Base-by-base conservation (phyloP, 1,139 yeast species). In the Pichia cactophila region DNA sequence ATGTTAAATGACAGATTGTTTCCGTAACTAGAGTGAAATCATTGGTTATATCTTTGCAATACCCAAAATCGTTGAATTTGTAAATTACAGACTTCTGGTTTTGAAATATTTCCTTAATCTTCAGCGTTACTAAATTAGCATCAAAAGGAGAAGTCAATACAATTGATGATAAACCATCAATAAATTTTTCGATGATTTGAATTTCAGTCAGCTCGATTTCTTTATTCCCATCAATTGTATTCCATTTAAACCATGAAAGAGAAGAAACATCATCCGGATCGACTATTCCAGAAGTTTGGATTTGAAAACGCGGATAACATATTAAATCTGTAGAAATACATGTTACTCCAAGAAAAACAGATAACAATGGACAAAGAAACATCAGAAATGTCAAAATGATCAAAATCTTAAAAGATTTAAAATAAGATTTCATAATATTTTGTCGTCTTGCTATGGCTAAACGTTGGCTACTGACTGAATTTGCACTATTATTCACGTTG, bases 21-120 rank as follows among this genome's bases (percentile, higher is more conserved):
- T 35, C 38, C 3, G 23, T 35, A 4, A 16, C 38, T 16, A 16
- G 6, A 6, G 38, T 35, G 14, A 14, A n/a, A 10, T 35, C 67
- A 14, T 61, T 39, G 10, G 31, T 23, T 1, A 33, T 42, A 6
- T 42, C 49, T 38, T 79, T 71, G 60, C 82, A 78, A 60, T 72
- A 80, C 1, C 83, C 82, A 49, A 70, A 63, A 46, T 70, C 68
- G 57, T 71, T 76, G 55, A 79, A 68, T 42, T 69, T 68, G 58
- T 67, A 79, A 26, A 50, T 35, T 5, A 48, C 43, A 4, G 40
- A 23, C 6, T 35, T 26, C 5, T 41, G 26, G 43, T 37, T 51
- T 9, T 47, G 44, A 23, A 49, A 47, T 5, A 46, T 23, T 7
- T 43, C 40, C 4, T 35, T 16, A 11, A 54, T 29, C 9, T 12